Base-by-base conservation (phyloP, 2,329 filamentous ascomycete genomes). In the Colletotrichum phormii region DNA sequence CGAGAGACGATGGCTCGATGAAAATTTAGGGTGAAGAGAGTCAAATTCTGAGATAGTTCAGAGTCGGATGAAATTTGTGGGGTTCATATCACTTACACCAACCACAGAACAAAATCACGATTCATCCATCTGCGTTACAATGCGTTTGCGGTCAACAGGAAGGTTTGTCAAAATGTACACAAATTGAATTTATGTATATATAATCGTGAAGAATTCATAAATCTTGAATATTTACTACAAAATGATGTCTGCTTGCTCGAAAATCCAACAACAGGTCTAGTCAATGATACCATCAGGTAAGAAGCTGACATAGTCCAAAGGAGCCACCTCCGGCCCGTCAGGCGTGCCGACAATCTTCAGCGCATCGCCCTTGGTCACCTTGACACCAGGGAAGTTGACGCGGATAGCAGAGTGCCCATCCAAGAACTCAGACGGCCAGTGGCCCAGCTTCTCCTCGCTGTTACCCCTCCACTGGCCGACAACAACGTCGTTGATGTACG, bases 341-440 rank as follows among this genome's bases (percentile, higher is more conserved):
- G 91, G 86, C 35, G 76, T 82, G 0, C 91, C 90, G 3, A 89
- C 85, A 72, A 93, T 85, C 75, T 83, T 88, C 65, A 93, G 75
- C 66, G 79, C 77, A 75, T 89, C 87, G 0, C 90, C 90, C 67
- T 84, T 85, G 51, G 79, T 76, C 7, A 92, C 81, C 18, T 83
- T 77, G 0, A 92, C 82, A 0, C 79, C 81, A 12, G 80, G 79
- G 74, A 92, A 93, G 0, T 88, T 92, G 51, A 92, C 85, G 5
- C 92, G 83, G 5, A 87, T 89, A 4, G 91, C 91, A 1, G 91
- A 90, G 77, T 93, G 90, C 0, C 90, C 91, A 76, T 94, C 91
- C 2, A 93, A 79, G 72, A 89, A 89, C 5, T 85, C 83, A 3
- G 88, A 89, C 0, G 87, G 86, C 29, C 87, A 87, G 76, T 92